Percentiles rank a stretch among this genome's conserved stretches.
Evolutionary conservation across 2,329 filamentous ascomycete species (phyloP).

Genomic region (Xylariaceae sp.): DNA sequence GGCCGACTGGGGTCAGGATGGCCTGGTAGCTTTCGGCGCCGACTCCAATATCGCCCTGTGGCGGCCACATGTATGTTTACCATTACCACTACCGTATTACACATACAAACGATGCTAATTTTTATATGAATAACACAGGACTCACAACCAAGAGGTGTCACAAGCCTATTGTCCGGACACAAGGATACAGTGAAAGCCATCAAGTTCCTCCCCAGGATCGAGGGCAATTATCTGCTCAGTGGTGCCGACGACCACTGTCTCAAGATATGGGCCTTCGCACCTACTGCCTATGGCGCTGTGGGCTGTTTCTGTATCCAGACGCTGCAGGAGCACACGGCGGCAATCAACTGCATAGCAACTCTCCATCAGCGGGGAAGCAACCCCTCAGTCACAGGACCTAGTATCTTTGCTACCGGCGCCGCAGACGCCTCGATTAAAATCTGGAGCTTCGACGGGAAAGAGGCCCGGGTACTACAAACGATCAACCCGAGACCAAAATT

Average conservation of each 20-base stretch:
- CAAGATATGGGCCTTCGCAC: constrained; percentile 68
- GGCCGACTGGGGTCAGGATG: constrained; percentile 82
- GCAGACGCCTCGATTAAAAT: constrained; percentile 76
- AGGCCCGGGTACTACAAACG: constrained; percentile 67
- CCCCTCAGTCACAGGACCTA: constrained; percentile 33
- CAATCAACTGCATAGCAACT: constrained; percentile 73
- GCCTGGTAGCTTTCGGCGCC: constrained; percentile 84
- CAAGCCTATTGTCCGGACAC: constrained; percentile 75
- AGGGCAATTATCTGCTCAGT: constrained; percentile 69
- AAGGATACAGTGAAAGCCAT: constrained; percentile 82
- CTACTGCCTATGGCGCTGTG: constrained; percentile 39
- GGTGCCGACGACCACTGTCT: constrained; percentile 83
- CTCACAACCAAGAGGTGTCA: constrained; percentile 62
- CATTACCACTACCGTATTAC: not conserved
- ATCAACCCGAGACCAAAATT: constrained; percentile 78
- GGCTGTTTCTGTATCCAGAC: constrained; percentile 60
- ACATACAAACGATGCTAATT: constrained; percentile 12
- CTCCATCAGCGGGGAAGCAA: constrained; percentile 42
- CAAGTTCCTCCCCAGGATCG: constrained; percentile 69
- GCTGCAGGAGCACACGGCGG: constrained; percentile 71
- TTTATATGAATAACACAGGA: constrained; percentile 34
- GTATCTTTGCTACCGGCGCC: constrained; percentile 74
- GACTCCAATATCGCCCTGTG: constrained; percentile 90
- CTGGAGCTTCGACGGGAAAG: constrained; percentile 69
- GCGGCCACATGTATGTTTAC: constrained; percentile 72